phyloP scores from a whole-genome alignment of 768 basidiomycete genomes.

The Suillus decipiens region DNA sequence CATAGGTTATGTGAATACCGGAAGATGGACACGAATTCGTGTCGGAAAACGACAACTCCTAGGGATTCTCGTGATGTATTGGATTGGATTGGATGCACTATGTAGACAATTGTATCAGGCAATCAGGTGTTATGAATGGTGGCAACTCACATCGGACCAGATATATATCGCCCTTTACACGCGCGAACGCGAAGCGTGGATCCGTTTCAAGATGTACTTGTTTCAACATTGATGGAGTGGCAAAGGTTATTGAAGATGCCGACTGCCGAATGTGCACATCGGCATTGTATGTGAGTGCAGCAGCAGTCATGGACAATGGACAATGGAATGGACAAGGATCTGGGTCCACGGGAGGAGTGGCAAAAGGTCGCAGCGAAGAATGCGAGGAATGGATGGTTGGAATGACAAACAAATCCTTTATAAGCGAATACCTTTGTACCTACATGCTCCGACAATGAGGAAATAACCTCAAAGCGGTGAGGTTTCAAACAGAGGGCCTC shows the following conservation, averaged over 20 bases:
- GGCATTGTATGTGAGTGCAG: background rate
- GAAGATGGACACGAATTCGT: conserved; percentile 68
- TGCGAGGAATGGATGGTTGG: background rate
- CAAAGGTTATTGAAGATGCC: conserved; percentile 20
- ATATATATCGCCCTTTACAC: conserved; percentile 26
- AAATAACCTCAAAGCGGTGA: conserved; percentile 5
- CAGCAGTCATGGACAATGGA: conserved; percentile 3
- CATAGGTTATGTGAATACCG: conserved; percentile 54
- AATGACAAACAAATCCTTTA: background rate
- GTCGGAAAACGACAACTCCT: conserved; percentile 34
- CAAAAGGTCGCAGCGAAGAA: background rate
- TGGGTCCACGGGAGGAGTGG: background rate
- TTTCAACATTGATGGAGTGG: conserved; percentile 19
- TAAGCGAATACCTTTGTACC: conserved; percentile 5
- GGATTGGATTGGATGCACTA: conserved; percentile 4
- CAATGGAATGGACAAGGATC: background rate
- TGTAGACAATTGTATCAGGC: background rate
- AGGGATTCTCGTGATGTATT: conserved; percentile 20
- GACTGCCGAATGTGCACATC: background rate
- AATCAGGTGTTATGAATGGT: background rate
- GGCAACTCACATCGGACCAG: conserved; percentile 30
- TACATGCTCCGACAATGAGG: conserved; percentile 16
- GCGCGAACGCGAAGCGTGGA: conserved; percentile 41
- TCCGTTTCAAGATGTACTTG: conserved; percentile 14
- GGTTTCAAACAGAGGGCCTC: conserved; percentile 5